Base-by-base conservation (phyloP, 106 monocot species). In the Acorus calamus region DNA sequence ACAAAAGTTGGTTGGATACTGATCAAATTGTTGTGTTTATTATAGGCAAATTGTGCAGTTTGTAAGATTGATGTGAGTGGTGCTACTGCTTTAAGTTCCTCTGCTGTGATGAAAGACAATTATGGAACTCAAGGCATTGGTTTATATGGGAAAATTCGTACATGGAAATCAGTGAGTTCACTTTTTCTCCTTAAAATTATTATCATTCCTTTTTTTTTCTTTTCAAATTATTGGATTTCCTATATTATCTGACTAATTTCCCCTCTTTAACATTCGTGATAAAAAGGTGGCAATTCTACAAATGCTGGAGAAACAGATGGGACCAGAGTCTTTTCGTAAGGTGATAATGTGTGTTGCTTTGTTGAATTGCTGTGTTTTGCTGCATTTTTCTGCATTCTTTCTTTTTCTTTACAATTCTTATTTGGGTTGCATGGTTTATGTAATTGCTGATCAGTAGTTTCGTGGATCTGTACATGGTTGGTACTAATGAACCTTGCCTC, bases 301-400 rank as follows among this genome's bases (percentile, higher is more conserved):
- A 74, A 98, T 98, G 96, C 69, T 98, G 65, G 91, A 98, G 76
- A 98, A 98, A 65, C 96, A 98, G 55, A 98, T 98, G 91, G 91
- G 96, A n/a, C 96, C 91, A 47, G 96, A 98, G 42, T 83, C 91
- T 61, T 98, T 98, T 56, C 80, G 84, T 43, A 98, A 98, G 91
- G 96, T 87, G 48, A 14, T 28, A 28, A 28, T 28, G 28, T 28
- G 28, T 28, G 28, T 28, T 28, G 28, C 28, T 28, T 28, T 1
- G 28, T 28, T 28, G 28, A 28, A 28, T 28, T 28, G 28, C 28
- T 28, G 49, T 28, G 2, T 56, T 60, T 44, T 60, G 42, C 6
- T 4, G 6, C 12, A 13, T 56, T 28, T 13, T 11, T 28, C 28
- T 11, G 11, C 11, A 12, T 56, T 56, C 3, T 14, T 56, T 5